Conservation (phyloP, 169 alveolate genomes). For the Babesia ovata region DNA sequence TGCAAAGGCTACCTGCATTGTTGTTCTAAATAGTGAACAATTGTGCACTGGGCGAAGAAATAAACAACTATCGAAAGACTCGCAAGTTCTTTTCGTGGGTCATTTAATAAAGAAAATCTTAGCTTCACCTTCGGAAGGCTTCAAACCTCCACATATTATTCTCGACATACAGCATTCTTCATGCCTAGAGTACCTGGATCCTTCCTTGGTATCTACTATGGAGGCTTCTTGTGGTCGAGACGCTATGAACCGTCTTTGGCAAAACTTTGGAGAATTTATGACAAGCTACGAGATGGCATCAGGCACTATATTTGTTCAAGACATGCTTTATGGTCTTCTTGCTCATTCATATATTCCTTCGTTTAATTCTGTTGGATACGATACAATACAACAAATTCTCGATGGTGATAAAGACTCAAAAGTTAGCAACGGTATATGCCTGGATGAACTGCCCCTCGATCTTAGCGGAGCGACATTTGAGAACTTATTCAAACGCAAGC, state of each 20-base stretch:
- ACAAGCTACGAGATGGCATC: constrained; percentile 77
- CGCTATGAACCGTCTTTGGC: constrained; percentile 77
- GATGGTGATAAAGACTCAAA: constrained; percentile 1
- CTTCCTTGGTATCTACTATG: constrained; percentile 71
- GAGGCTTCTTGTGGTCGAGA: constrained; percentile 71
- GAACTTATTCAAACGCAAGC: constrained; percentile 29
- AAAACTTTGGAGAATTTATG: constrained; percentile 79
- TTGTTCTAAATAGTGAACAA: constrained; percentile 52
- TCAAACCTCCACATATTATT: constrained; percentile 52
- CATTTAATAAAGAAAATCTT: constrained; percentile 28
- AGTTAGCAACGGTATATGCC: constrained; percentile 8
- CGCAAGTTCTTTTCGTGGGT: constrained; percentile 57
- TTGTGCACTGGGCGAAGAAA: constrained; percentile 3
- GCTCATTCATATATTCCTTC: constrained; percentile 76
- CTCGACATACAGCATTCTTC: constrained; percentile 75
- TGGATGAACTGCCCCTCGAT: constrained; percentile 32
- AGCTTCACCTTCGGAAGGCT: background rate
- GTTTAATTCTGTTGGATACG: constrained; percentile 71
- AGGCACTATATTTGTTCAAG: constrained; percentile 79
- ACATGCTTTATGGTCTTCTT: constrained; percentile 78
- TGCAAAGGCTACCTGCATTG: constrained; percentile 37
- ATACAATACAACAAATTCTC: constrained; percentile 64
- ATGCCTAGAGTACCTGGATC: constrained; percentile 79
- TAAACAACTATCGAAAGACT: constrained; percentile 54
- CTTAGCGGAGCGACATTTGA: constrained; percentile 37